A percentile compares a stretch with the other conserved stretches of the same genome.
phyloP scores from a whole-genome alignment of 192 early-diverging fungal species.

The Coemansia sp. region DNA sequence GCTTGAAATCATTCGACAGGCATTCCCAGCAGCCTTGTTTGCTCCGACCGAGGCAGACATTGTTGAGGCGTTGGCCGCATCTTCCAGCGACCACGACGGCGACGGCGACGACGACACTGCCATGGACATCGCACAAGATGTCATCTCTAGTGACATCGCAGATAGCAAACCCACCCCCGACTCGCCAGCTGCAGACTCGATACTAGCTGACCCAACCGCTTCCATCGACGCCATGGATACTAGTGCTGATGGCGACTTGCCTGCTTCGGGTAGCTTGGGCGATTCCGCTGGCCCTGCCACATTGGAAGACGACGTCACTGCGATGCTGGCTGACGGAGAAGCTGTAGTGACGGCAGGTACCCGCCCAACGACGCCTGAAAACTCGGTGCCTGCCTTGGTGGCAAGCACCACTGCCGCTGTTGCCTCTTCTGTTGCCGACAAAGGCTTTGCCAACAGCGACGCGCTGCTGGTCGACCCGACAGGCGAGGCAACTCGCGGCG shows the following conservation, averaged over 20 bases:
- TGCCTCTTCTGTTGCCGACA: neutral
- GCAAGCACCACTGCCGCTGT: neutral
- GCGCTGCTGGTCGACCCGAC: neutral
- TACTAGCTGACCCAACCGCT: neutral
- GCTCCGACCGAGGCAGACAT: constrained; percentile 30
- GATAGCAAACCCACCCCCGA: neutral
- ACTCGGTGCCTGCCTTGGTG: neutral
- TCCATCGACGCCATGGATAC: neutral
- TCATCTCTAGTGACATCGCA: neutral
- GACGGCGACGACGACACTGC: neutral
- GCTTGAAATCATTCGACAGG: constrained; percentile 33
- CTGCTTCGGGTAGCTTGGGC: neutral
- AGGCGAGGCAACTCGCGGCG: neutral
- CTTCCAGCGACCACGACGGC: constrained; percentile 15
- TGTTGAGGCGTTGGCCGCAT: constrained; percentile 49
- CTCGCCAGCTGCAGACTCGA: neutral
- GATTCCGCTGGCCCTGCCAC: neutral
- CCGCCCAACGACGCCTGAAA: neutral
- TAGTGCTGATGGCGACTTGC: neutral
- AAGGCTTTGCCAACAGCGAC: neutral
- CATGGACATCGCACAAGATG: neutral
- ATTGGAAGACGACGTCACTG: neutral
- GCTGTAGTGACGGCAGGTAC: neutral
- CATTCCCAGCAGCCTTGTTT: constrained; percentile 36
- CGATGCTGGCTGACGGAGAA: neutral